Evolutionary conservation across 2,329 filamentous ascomycete genomes (phyloP).

Genomic region (Fusarium verticillioides): DNA sequence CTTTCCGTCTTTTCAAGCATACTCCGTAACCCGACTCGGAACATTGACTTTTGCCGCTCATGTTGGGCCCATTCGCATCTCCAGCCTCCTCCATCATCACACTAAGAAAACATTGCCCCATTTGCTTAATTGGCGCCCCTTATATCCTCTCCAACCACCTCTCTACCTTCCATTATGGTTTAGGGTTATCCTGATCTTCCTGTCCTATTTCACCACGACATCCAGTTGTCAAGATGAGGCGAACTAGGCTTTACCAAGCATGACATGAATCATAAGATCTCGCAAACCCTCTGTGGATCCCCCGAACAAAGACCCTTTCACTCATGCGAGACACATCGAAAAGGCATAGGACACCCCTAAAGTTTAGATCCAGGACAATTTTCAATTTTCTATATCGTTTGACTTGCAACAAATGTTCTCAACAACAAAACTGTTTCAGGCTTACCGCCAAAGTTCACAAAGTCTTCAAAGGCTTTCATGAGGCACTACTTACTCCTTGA

Average conservation of each 20-base stretch:
- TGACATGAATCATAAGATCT: background rate
- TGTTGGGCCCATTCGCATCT: background rate
- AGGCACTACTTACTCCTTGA: background rate
- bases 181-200: background rate
- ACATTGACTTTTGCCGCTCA: background rate
- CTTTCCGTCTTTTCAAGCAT: background rate
- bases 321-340: conserved; percentile 34
- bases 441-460: conserved; percentile 3
- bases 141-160: conserved; percentile 1
- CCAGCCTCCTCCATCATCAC: conserved; percentile 20
- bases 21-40: background rate
- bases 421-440: background rate
- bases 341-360: conserved; percentile 24
- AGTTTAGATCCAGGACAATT: background rate
- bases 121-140: background rate
- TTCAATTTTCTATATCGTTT: background rate
- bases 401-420: background rate
- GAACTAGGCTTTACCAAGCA: background rate
- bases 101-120: background rate
- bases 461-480: background rate
- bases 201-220: background rate
- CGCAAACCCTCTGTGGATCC: conserved; percentile 2
- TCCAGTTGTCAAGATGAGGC: background rate
- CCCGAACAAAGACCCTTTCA: background rate
- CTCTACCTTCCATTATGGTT: background rate